Evolutionary conservation across 2,329 filamentous ascomycete genomes (phyloP), one percentile per base, ranked within the genome.

Genomic region (Rhinocladiella mackenziei): DNA sequence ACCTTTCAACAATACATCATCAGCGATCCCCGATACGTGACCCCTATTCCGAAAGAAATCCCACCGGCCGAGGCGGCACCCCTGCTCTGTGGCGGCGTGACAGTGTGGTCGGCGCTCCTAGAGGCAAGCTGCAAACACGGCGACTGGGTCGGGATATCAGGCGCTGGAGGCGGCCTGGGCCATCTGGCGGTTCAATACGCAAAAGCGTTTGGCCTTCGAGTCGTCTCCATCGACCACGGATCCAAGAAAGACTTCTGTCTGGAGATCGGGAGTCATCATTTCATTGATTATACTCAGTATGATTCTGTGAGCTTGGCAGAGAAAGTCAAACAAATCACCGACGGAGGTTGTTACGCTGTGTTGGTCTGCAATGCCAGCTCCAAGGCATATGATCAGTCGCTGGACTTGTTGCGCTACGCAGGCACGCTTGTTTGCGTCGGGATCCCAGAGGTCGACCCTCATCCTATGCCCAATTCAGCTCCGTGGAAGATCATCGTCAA

Each of bases 11-110:
- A 70, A 47, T 65, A 67, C 39, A 60, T 62, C 15, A 41, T 69
- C 4, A 60, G 62, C 1, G 65, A 65, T 0, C 56, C 56, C 2
- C 55, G 61, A 2, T 70, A 70, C 40, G 40, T 66, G 0, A 43
- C 81, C 0, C 80, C 78, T 1, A 84, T 85, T 54, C 82, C 81
- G 2, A 18, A 35, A 20, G 32, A 5, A 3, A 18, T 35, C 78
- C 62, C 71, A 25, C 78, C 75, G 3, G 79, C 75, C 34, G 69
- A 71, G 14, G 82, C 81, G 0, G 81, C 81, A 1, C 81, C 80
- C 0, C 72, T 84, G 66, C 72, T 83, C 38, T 84, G 80, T 62
- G 80, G 79, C 10, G 81, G 81, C 19, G 72, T 84, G 10, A 84
- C 81, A 62, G 6, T 52, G 49, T 10, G 49, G 67, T 11, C 1